Base-by-base conservation (phyloP, 768 basidiomycete species). In the Kwoniella europaea region DNA sequence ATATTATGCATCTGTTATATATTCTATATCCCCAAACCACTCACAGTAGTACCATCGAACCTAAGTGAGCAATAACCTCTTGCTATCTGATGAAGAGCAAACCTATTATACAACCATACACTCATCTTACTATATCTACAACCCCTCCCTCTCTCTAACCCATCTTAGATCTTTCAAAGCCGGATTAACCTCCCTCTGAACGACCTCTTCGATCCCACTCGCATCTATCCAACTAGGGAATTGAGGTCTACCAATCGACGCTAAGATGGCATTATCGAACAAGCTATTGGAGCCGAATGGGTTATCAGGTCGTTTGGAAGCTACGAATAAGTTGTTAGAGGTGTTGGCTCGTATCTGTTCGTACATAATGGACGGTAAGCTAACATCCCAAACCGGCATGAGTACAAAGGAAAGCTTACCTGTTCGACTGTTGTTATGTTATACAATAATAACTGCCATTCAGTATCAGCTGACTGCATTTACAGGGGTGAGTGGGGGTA, bases 341-440 rank as follows among this genome's bases (percentile, higher is more conserved):
- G 92, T 92, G 83, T 91, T 90, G 74, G 91, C 92, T 69, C 94
- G 89, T 75, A 96, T 93, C 91, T 93, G 79, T 22, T 56, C 60
- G 2, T 12, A 63, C 67, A 61, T 29, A 58, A 67, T 57, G 56
- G 68, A 1, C 35, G 1, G 6, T 35, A 35, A 35, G 35, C 35
- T 35, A 35, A 7, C 0, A 7, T 35, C 35, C 1, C 35, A 35
- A 7, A 9, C 0, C 5, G 29, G 29, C 35, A 66, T 58, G 55
- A 57, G 53, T 46, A 20, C 53, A 74, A 78, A 73, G 70, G 74
- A 68, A 9, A 35, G 79, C 89, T 83, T 82, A 91, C 91, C 88
- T 94, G 93, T 85, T 98, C 95, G 71, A 98, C 94, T n/a, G 94
- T 98, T 10, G 95, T 97, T 44, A 93, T 87, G 82, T 96, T 95